These are phyloP conservation scores for Trichoderma atroviride DNA, from an alignment of 2,329 filamentous ascomycete genomes.

Conservation along the genomic window DNA sequence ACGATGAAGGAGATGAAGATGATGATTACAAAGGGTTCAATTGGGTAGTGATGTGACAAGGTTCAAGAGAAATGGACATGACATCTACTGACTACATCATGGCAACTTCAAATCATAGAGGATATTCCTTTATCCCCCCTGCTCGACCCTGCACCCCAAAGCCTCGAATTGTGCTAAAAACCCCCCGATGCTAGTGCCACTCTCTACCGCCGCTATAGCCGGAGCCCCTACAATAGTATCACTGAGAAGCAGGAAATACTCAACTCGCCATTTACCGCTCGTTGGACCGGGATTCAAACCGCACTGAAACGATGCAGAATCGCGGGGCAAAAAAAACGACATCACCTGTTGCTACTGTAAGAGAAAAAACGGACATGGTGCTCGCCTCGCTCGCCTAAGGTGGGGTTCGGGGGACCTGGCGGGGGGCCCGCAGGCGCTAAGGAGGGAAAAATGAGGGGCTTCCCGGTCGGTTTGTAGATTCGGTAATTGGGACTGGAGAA, in stretches of 20 bases:
- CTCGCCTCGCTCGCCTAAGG: not conserved
- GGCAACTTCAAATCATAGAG: not conserved
- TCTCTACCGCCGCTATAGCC: not conserved
- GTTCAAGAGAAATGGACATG: not conserved
- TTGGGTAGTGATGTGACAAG: not conserved
- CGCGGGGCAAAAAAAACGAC: constrained; percentile 14
- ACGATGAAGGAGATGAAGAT: not conserved
- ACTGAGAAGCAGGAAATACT: not conserved
- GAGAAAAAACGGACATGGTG: not conserved
- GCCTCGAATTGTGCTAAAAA: not conserved
- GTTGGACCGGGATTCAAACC: not conserved
- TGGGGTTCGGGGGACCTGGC: not conserved
- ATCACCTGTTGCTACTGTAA: not conserved
- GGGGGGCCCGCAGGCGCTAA: not conserved
- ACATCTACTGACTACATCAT: not conserved
- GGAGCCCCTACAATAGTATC: not conserved
- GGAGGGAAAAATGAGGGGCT: constrained; percentile 10
- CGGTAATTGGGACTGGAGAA: constrained; percentile 16
- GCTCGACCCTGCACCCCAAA: not conserved
- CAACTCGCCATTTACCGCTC: not conserved
- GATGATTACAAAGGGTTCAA: no score
- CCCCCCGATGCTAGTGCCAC: constrained; percentile 17
- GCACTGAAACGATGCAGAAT: not conserved
- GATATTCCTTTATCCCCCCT: constrained; percentile 4
- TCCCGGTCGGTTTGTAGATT: constrained; percentile 21